These are phyloP conservation scores for Pleomassaria siparia DNA, from an alignment of 2,329 filamentous ascomycete species.

Conservation along the genomic window DNA sequence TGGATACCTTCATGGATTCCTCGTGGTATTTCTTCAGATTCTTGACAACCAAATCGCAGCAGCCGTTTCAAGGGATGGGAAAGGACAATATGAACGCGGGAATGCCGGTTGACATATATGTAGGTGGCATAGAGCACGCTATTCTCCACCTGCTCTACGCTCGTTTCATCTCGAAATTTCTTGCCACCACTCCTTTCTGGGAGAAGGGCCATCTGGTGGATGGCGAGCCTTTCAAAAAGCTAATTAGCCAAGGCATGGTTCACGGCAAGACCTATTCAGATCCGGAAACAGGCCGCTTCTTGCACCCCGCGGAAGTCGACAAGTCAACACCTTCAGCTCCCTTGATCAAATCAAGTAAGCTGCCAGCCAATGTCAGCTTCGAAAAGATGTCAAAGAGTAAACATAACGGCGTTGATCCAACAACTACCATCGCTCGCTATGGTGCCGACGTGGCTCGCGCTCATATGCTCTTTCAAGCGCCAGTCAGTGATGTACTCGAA, in stretches of 20 bases:
- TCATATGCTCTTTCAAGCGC: conserved; percentile 87
- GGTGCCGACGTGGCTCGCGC: conserved; percentile 83
- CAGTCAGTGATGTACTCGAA: conserved; percentile 78
- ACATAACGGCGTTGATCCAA: conserved; percentile 85
- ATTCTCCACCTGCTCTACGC: conserved; percentile 88
- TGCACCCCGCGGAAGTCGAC: conserved; percentile 75
- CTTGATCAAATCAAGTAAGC: conserved; percentile 62
- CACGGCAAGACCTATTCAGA: conserved; percentile 82
- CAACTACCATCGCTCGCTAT: conserved; percentile 68
- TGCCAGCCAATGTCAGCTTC: conserved; percentile 63
- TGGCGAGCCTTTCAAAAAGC: conserved; percentile 76
- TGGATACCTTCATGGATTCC: conserved; percentile 95
- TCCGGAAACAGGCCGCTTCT: conserved; percentile 71
- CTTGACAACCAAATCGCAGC: conserved; percentile 67
- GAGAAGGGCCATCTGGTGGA: conserved; percentile 38
- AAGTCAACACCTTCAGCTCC: conserved; percentile 59
- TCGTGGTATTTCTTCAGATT: conserved; percentile 93
- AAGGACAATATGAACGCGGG: conserved; percentile 56
- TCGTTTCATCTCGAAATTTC: conserved; percentile 86
- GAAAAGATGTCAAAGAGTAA: conserved; percentile 98
- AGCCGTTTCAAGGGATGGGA: conserved; percentile 67
- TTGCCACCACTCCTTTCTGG: conserved; percentile 59
- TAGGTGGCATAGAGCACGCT: conserved; percentile 87
- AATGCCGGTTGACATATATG: conserved; percentile 82
- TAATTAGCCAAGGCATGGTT: conserved; percentile 91